Conservation (phyloP, 2,329 filamentous ascomycete species). For the Aspergillus candidus region DNA sequence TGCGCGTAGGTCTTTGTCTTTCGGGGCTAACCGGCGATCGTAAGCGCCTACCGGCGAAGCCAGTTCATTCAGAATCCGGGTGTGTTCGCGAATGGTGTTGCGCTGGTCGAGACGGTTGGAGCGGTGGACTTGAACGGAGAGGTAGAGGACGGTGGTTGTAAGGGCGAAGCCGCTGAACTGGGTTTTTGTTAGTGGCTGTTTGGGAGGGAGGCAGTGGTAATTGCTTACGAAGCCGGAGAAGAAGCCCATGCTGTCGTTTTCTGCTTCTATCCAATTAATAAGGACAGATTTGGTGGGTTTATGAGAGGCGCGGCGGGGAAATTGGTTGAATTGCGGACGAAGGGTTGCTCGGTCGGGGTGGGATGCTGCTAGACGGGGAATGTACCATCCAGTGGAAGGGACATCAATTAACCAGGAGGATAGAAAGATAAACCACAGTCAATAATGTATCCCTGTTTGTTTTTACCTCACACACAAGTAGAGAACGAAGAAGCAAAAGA, state of each 20-base stretch:
- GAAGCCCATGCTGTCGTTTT: constrained; percentile 15
- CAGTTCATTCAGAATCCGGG: constrained; percentile 37
- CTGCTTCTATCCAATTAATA: no score
- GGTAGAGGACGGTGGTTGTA: constrained; percentile 66
- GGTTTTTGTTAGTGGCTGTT: background rate
- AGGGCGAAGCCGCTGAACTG: constrained; percentile 71
- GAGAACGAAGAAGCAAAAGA: background rate
- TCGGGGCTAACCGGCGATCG: constrained; percentile 24
- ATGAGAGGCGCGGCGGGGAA: no score
- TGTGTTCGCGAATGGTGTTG: constrained; percentile 40
- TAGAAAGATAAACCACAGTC: no score
- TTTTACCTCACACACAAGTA: no score
- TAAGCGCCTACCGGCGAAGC: constrained; percentile 31
- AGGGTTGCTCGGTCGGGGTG: background rate
- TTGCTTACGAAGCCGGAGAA: constrained; percentile 61
- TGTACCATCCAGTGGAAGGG: background rate
- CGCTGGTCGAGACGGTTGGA: constrained; percentile 54
- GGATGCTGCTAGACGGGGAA: constrained; percentile 1
- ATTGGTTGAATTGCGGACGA: no score
- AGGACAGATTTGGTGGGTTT: no score
- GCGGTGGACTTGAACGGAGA: constrained; percentile 64
- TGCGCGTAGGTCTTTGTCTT: constrained; percentile 1
- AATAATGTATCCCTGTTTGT: no score
- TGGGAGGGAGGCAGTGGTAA: background rate
- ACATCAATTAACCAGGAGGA: no score